Conservation (phyloP, 495 filamentous ascomycete species). For the Penicillium goetzii region DNA sequence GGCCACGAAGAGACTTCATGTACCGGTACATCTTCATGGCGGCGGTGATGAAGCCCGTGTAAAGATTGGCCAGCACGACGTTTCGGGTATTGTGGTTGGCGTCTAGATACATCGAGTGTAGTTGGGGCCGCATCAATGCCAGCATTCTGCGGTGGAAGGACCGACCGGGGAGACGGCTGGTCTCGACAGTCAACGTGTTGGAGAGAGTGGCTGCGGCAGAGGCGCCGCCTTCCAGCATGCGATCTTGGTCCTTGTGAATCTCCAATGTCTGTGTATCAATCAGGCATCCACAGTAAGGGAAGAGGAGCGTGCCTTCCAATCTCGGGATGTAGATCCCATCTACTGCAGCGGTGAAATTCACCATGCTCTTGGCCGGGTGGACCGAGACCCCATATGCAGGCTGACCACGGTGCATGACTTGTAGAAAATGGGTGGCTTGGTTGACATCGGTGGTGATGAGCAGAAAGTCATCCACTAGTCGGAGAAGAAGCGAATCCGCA, state of each 20-base stretch:
- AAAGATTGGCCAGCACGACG: slow-evolving; percentile 73
- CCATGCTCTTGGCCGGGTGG: slow-evolving; percentile 77
- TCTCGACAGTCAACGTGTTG: slow-evolving; percentile 79
- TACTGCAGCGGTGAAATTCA: slow-evolving; percentile 75
- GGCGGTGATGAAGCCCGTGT: slow-evolving; percentile 71
- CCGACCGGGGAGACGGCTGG: slow-evolving; percentile 65
- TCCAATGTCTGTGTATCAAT: slow-evolving; percentile 80
- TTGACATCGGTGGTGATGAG: slow-evolving; percentile 72
- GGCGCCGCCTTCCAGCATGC: slow-evolving; percentile 51
- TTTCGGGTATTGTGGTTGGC: slow-evolving; percentile 71
- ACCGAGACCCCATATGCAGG: slow-evolving; percentile 80
- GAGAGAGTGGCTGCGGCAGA: slow-evolving; percentile 40
- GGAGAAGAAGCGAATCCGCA: slow-evolving; percentile 67
- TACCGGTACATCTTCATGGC: slow-evolving; percentile 88
- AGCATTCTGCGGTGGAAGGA: slow-evolving; percentile 81
- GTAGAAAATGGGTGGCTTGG: slow-evolving; percentile 71
- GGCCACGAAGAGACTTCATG: slow-evolving; percentile 59
- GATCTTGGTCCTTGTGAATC: slow-evolving; percentile 63
- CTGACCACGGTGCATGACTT: slow-evolving; percentile 77
- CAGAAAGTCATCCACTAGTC: slow-evolving; percentile 91
- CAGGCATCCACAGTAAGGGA: slow-evolving; percentile 85
- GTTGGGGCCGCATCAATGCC: slow-evolving; percentile 79
- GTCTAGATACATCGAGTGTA: slow-evolving; percentile 88
- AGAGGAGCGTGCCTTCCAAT: slow-evolving; percentile 52
- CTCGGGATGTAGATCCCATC: slow-evolving; percentile 57